phyloP scores from a whole-genome alignment of 345 rosid genomes.

The Cardamine resedifolia region DNA sequence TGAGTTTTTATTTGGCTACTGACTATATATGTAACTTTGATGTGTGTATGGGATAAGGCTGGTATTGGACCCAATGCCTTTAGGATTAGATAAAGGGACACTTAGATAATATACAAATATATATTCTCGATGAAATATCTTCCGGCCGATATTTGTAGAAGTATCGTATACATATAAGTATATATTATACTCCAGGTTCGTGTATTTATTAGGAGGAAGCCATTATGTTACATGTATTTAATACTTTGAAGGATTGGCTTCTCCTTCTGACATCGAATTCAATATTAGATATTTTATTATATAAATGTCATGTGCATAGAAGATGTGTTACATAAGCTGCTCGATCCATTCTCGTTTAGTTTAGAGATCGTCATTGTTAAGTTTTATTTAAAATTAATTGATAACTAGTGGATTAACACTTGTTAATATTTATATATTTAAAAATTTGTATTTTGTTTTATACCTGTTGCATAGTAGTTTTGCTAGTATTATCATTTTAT shows the following conservation, averaged over 20 bases:
- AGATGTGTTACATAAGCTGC: background rate
- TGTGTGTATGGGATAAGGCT: background rate
- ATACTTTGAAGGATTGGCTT: background rate
- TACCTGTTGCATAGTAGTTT: background rate
- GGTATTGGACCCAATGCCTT: constrained; percentile 6
- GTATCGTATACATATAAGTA: background rate
- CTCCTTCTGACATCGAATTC: constrained; percentile 12
- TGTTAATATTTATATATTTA: background rate
- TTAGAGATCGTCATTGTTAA: background rate
- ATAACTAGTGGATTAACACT: background rate
- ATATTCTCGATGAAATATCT: constrained; percentile 4
- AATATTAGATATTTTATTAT: constrained; percentile 12
- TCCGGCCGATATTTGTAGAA: background rate
- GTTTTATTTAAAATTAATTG: background rate
- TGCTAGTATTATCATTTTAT: background rate
- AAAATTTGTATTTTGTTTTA: background rate
- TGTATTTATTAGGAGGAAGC: background rate
- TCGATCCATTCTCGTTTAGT: background rate
- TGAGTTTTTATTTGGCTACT: background rate
- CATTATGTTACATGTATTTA: background rate
- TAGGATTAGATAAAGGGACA: background rate
- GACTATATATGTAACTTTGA: background rate
- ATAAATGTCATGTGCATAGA: background rate
- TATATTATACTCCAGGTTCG: background rate
- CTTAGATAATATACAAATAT: background rate